Conservation (phyloP, 225 moss, liverwort and hornwort genomes). For the Anthoceros angustus region DNA sequence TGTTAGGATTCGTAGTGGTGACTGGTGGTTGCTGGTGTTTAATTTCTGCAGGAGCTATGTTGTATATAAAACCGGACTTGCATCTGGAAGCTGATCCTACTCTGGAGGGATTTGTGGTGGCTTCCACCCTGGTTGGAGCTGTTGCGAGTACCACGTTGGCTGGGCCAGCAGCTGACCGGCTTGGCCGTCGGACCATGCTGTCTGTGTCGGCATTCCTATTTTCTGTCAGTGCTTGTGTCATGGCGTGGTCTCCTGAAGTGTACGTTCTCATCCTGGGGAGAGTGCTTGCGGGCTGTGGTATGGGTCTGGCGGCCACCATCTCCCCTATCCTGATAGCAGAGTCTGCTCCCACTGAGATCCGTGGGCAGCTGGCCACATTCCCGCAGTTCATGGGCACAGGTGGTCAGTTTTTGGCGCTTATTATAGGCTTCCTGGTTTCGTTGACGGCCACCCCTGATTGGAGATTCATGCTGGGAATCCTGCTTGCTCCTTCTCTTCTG, state of each 20-base stretch:
- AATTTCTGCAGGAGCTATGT: conserved; percentile 44
- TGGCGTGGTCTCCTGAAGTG: conserved; percentile 82
- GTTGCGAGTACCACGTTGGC: conserved; percentile 53
- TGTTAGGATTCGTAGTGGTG: not conserved
- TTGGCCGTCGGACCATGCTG: conserved; percentile 58
- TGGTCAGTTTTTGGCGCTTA: conserved; percentile 67
- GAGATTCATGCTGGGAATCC: conserved; percentile 70
- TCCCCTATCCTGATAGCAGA: conserved; percentile 81
- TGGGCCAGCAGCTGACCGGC: conserved; percentile 74
- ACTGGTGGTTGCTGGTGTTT: not conserved
- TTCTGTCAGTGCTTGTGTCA: conserved; percentile 32
- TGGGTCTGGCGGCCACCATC: conserved; percentile 71
- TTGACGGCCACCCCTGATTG: conserved; percentile 53
- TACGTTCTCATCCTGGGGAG: conserved; percentile 60
- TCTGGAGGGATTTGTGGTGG: conserved; percentile 72
- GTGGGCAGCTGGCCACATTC: conserved; percentile 80
- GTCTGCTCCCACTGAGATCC: conserved; percentile 77
- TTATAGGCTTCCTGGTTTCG: conserved; percentile 58
- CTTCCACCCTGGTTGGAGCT: conserved; percentile 70
- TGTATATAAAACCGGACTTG: conserved; percentile 65
- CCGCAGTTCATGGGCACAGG: conserved; percentile 79
- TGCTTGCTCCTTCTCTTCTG: conserved; percentile 37
- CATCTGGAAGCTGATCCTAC: conserved; percentile 59
- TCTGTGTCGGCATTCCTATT: conserved; percentile 43
- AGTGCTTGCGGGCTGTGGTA: conserved; percentile 45